These are phyloP conservation scores for Phylloporus sp. DNA, from an alignment of 768 basidiomycete genomes.

Conservation along the genomic window DNA sequence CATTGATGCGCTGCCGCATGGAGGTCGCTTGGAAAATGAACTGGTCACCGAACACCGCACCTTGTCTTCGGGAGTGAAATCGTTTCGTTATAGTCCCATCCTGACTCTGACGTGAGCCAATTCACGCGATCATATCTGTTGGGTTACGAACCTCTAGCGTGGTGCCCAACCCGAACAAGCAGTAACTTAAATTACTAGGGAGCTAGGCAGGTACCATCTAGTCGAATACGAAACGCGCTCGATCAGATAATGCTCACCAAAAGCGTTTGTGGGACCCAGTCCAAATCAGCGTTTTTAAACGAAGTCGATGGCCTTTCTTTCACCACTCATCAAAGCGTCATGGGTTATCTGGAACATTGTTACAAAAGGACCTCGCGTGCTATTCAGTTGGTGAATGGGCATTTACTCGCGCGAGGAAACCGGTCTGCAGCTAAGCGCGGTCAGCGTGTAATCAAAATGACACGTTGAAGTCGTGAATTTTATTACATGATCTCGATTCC, in stretches of 20 bases:
- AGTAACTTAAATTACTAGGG: slow-evolving; percentile 25
- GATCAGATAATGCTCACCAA: slow-evolving; percentile 20
- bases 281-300: slow-evolving; percentile 14
- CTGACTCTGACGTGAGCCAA: slow-evolving; percentile 11
- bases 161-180: slow-evolving; percentile 6
- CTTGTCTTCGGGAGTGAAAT: slow-evolving; percentile 29
- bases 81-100: slow-evolving; percentile 21
- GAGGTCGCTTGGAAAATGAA: slow-evolving; percentile 26
- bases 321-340: slow-evolving; percentile 26
- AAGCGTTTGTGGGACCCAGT: slow-evolving; percentile 30
- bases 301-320: not conserved
- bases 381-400: slow-evolving; percentile 10
- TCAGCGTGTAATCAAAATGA: not conserved
- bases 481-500: not conserved
- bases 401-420: slow-evolving; percentile 4
- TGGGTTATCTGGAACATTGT: slow-evolving; percentile 16
- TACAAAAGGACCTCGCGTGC: slow-evolving; percentile 12
- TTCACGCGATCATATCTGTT: not conserved
- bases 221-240: not conserved
- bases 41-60: slow-evolving; percentile 29
- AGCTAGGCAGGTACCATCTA: slow-evolving; percentile 12
- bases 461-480: slow-evolving; percentile 5
- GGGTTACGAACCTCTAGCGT: slow-evolving; percentile 18
- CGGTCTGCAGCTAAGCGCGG: slow-evolving; percentile 1
- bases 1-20: slow-evolving; percentile 21